These are phyloP conservation scores for Phallus indusiatus DNA, from an alignment of 768 basidiomycete genomes.

Conservation along the genomic window DNA sequence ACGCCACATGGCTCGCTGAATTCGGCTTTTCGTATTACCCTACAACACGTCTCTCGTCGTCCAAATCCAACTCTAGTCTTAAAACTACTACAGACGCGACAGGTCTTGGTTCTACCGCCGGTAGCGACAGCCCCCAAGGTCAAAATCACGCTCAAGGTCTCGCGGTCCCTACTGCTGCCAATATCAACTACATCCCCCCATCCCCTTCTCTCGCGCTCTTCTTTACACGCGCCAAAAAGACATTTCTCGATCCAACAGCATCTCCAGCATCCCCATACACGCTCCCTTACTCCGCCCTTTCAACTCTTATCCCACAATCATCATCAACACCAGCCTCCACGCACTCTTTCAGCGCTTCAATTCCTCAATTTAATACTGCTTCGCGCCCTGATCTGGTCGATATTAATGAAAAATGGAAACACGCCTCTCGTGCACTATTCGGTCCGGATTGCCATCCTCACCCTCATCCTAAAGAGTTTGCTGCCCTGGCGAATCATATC, in stretches of 20 bases:
- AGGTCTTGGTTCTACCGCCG: constrained; percentile 33
- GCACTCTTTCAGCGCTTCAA: constrained; percentile 25
- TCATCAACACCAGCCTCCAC: constrained; percentile 18
- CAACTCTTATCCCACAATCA: constrained; percentile 20
- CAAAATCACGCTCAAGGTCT: neutral
- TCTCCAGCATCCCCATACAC: constrained; percentile 29
- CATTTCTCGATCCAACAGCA: constrained; percentile 66
- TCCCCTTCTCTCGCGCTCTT: constrained; percentile 58
- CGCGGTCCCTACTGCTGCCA: neutral
- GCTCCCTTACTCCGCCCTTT: constrained; percentile 25
- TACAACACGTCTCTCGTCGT: neutral
- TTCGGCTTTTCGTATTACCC: constrained; percentile 1
- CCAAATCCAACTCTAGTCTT: neutral
- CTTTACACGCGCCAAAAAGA: constrained; percentile 71
- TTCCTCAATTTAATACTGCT: constrained; percentile 34
- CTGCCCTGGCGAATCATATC: constrained; percentile 39
- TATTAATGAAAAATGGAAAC: constrained; percentile 35
- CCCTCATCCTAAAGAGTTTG: constrained; percentile 5
- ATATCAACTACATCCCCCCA: neutral
- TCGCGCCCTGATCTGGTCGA: constrained; percentile 56
- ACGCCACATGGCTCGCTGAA: constrained; percentile 28
- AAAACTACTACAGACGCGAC: constrained; percentile 10
- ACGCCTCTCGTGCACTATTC: neutral
- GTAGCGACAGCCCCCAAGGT: constrained; percentile 17
- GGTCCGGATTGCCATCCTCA: constrained; percentile 1